phyloP scores from a whole-genome alignment of 345 rosid species.

The Stellera chamaejasme region DNA sequence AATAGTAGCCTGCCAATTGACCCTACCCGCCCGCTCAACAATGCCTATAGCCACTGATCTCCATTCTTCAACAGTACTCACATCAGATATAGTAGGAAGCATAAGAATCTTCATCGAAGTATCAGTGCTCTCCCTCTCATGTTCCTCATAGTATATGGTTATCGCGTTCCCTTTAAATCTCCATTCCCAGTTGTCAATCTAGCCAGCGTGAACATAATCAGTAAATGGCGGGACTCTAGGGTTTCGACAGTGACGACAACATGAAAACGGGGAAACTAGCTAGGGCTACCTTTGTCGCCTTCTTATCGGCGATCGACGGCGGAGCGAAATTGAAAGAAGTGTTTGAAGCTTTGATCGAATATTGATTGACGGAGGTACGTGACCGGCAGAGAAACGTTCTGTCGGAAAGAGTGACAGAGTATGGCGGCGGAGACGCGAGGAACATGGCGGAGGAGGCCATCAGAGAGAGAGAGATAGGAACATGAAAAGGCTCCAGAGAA shows the following conservation, averaged over 20 bases:
- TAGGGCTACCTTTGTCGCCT: constrained; percentile 37
- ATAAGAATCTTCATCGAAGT: constrained; percentile 57
- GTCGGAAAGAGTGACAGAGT: constrained; percentile 26
- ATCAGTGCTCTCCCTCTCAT: constrained; percentile 36
- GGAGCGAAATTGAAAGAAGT: constrained; percentile 37
- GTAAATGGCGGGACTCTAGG: no score
- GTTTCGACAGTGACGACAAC: no score
- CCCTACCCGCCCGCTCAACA: constrained; percentile 37
- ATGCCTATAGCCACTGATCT: constrained; percentile 77
- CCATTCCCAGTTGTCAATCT: constrained; percentile 69
- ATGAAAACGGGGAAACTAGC: background rate
- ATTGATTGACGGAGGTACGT: constrained; percentile 27
- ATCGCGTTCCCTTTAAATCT: constrained; percentile 53
- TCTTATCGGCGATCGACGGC: constrained; percentile 26
- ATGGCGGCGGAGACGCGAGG: constrained; percentile 30
- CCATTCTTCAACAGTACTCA: constrained; percentile 94
- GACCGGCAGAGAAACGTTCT: constrained; percentile 19
- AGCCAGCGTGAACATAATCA: background rate
- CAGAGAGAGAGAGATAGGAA: background rate
- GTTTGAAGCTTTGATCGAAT: constrained; percentile 52
- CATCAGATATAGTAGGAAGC: constrained; percentile 96
- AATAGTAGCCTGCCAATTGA: constrained; percentile 71
- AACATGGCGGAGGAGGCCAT: constrained; percentile 41
- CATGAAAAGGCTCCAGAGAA: background rate
- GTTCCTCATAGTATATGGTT: constrained; percentile 70